phyloP scores from a whole-genome alignment of 2,329 filamentous ascomycete genomes.

The Fusarium chlamydosporum region DNA sequence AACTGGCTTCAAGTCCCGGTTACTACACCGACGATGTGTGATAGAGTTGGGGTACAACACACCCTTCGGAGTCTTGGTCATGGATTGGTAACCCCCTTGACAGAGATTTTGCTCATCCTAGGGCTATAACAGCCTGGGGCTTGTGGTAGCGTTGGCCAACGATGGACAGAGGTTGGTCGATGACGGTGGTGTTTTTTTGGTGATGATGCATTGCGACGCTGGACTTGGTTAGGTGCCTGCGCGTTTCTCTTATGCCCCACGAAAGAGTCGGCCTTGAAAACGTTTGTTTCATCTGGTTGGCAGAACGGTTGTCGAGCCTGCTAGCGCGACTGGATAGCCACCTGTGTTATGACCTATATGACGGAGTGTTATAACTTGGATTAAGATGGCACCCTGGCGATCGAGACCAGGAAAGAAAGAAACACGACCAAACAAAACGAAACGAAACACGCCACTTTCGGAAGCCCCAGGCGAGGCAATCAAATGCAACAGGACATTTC shows the following conservation, averaged over 20 bases:
- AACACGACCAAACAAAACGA: slow-evolving; percentile 42
- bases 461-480: slow-evolving; percentile 24
- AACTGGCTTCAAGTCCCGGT: slow-evolving; percentile 41
- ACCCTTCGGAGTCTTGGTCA: slow-evolving; percentile 44
- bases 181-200: slow-evolving; percentile 35
- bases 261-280: slow-evolving; percentile 40
- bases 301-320: slow-evolving; percentile 32
- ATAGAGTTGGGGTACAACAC: slow-evolving; percentile 32
- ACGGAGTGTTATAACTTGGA: slow-evolving; percentile 43
- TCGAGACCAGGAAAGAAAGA: slow-evolving; percentile 38
- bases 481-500: slow-evolving; percentile 33
- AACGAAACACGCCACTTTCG: slow-evolving; percentile 46
- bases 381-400: slow-evolving; percentile 26
- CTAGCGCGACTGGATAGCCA: slow-evolving; percentile 47
- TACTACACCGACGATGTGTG: slow-evolving; percentile 42
- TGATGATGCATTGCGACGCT: slow-evolving; percentile 48
- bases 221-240: slow-evolving; percentile 41
- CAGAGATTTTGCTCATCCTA: slow-evolving; percentile 33
- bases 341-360: slow-evolving; percentile 51
- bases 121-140: slow-evolving; percentile 41
- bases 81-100: slow-evolving; percentile 46
- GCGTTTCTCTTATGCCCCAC: slow-evolving; percentile 39
- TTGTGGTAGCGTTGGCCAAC: slow-evolving; percentile 46
- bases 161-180: slow-evolving; percentile 38
- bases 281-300: slow-evolving; percentile 50